These are phyloP conservation scores for Aspergillus arachidicola DNA, from an alignment of 2,329 filamentous ascomycete genomes.

Conservation along the genomic window DNA sequence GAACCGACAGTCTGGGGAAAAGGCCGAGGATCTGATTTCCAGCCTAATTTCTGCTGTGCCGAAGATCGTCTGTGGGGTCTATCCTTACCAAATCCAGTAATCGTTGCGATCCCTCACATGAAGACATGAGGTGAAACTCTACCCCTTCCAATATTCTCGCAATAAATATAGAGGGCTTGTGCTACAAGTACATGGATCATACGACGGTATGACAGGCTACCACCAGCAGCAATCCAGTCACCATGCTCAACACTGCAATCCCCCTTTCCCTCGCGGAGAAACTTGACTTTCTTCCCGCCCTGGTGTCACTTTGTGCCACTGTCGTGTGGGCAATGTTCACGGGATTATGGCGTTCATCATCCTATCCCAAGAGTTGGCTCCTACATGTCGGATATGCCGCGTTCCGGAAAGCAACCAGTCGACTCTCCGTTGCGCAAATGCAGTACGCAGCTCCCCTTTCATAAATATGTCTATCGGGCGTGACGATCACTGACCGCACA, in stretches of 20 bases:
- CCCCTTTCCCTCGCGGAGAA: conserved; percentile 33
- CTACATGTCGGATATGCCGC: conserved; percentile 40
- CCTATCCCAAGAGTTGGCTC: conserved; percentile 32
- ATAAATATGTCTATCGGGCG: too few relatives aligned
- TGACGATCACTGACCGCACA: conserved; percentile 8
- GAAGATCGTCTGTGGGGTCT: not conserved
- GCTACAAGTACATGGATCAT: not conserved
- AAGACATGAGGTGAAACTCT: not conserved
- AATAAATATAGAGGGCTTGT: not conserved
- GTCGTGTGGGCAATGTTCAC: conserved; percentile 33
- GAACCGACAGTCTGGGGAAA: conserved; percentile 4
- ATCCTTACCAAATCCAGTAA: conserved; percentile 21
- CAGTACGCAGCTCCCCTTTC: conserved; percentile 25
- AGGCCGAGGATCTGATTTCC: not conserved
- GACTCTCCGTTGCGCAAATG: conserved; percentile 31
- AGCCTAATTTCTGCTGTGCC: not conserved
- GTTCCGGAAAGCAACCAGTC: conserved; percentile 33
- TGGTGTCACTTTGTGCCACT: conserved; percentile 29
- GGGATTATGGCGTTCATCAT: conserved; percentile 29
- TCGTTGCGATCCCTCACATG: conserved; percentile 19
- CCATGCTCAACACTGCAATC: conserved; percentile 22
- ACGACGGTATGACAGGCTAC: not conserved
- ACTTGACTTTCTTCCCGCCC: conserved; percentile 37
- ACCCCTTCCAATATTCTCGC: not conserved
- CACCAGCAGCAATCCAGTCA: not conserved